phyloP scores from a whole-genome alignment of 2,329 filamentous ascomycete species.

The Xylaria sp. region DNA sequence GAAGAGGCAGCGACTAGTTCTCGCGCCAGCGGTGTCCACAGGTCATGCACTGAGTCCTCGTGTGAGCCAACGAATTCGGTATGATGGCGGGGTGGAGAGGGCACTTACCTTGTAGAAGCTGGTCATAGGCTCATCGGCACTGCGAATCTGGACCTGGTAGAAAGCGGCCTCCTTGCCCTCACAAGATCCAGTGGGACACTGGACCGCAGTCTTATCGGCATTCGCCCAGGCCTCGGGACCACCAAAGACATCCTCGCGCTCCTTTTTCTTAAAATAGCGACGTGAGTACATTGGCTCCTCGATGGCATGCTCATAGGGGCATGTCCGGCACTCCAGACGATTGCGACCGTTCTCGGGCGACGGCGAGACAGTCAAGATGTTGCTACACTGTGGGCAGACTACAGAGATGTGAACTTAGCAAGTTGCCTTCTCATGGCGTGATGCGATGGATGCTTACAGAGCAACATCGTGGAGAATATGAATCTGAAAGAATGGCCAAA shows the following conservation, averaged over 20 bases:
- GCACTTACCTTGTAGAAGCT: constrained; percentile 75
- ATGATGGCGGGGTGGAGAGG: background rate
- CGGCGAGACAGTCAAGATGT: constrained; percentile 70
- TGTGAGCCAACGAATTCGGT: constrained; percentile 20
- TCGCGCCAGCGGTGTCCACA: constrained; percentile 63
- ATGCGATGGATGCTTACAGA: constrained; percentile 46
- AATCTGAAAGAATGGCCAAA: background rate
- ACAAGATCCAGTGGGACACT: constrained; percentile 79
- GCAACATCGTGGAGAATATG: constrained; percentile 48
- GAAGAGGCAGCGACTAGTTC: constrained; percentile 39
- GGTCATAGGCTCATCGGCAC: constrained; percentile 97
- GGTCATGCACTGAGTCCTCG: constrained; percentile 53
- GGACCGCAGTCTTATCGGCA: constrained; percentile 74
- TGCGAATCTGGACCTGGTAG: constrained; percentile 95
- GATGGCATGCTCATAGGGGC: constrained; percentile 85
- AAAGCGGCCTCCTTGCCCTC: constrained; percentile 82
- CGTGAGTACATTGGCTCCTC: constrained; percentile 74
- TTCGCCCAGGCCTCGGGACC: constrained; percentile 87
- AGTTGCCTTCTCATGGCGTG: constrained; percentile 1
- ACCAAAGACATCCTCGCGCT: constrained; percentile 84
- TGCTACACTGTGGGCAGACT: constrained; percentile 79
- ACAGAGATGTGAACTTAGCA: constrained; percentile 5
- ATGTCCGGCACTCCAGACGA: constrained; percentile 91
- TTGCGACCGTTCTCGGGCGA: constrained; percentile 55
- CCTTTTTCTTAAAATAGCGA: constrained; percentile 78